Evolutionary conservation across 768 basidiomycete genomes (phyloP), one percentile per base, ranked within the genome.

Genomic region (Boletus reticulatus): DNA sequence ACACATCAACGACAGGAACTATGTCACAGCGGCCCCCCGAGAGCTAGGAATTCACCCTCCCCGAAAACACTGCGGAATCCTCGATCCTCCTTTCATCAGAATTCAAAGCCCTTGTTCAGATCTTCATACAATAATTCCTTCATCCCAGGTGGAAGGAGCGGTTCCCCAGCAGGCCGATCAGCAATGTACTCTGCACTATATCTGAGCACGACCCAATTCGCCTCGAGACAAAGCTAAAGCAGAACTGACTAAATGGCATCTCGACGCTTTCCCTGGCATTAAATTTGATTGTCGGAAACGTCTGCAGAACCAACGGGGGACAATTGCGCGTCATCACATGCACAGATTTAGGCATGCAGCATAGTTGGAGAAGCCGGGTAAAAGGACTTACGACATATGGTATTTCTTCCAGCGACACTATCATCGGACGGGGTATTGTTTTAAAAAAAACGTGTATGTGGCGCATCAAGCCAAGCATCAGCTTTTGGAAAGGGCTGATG

Each of bases 211-310:
- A n/a, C 27, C n/a, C 29, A 17, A 24, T 12, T 16, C 19, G 12
- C 12, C 24, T 52, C 37, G 12, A 22, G 36, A 38, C 48, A 24
- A 32, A 11, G 8, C 1, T 50, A 24, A 34, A 10, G 8, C 1
- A 7, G 2, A 20, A 81, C 89, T 67, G 62, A 91, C 93, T 77
- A 78, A 99, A 99, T 0, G 97, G 97, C 97, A 99, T 99, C 74
- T 98, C 94, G 6, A 98, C 93, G 43, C 89, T 89, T 70, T 99
- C 97, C 62, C 84, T 86, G 5, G 81, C 69, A 63, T 89, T 90
- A 78, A 98, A 98, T 17, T 62, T 74, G 66, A 99, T 96, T 0
- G 94, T 96, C 0, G 97, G 97, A 70, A 84, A 84, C 63, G 94
- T 89, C 92, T 96, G 54, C 22, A n/a, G 45, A 47, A 20, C 10